Percentiles rank a stretch among this genome's conserved stretches.
Conservation (phyloP, 2,329 filamentous ascomycete genomes). For the Pyricularia pennisetigena region DNA sequence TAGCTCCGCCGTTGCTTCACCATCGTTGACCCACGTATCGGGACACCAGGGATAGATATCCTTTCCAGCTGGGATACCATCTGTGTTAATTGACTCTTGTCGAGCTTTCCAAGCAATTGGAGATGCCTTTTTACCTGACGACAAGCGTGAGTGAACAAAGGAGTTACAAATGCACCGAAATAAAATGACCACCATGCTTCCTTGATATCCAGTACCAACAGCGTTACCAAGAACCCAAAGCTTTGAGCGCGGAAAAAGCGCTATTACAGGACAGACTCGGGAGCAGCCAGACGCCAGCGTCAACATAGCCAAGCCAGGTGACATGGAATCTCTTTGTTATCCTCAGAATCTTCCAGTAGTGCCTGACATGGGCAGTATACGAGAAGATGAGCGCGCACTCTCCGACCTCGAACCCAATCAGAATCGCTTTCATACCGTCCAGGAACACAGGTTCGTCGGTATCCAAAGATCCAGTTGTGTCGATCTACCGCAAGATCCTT, state of each 20-base stretch:
- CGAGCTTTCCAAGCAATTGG: conserved; percentile 27
- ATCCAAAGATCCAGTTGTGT: no score
- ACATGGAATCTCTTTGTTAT: conserved; percentile 38
- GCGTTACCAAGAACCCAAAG: conserved; percentile 21
- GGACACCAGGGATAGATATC: conserved; percentile 30
- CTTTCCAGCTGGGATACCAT: conserved; percentile 33
- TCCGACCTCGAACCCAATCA: conserved; percentile 14
- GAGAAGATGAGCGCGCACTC: conserved; percentile 36
- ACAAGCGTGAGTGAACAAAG: conserved; percentile 29
- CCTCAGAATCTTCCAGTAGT: conserved; percentile 39
- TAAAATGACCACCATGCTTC: conserved; percentile 14
- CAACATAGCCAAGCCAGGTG: conserved; percentile 29
- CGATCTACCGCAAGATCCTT: no score
- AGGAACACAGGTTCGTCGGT: no score
- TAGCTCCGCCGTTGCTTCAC: conserved; percentile 39
- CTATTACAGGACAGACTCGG: conserved; percentile 34
- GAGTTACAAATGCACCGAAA: background rate
- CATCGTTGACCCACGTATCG: conserved; percentile 31
- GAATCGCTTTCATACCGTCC: no score
- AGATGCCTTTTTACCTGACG: conserved; percentile 27
- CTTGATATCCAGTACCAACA: conserved; percentile 20
- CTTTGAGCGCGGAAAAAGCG: conserved; percentile 28
- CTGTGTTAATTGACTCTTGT: conserved; percentile 34
- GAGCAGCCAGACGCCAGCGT: conserved; percentile 29
- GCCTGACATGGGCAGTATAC: conserved; percentile 24